Conservation (phyloP, 306 rosid species). For the Ziziphus jujuba region DNA sequence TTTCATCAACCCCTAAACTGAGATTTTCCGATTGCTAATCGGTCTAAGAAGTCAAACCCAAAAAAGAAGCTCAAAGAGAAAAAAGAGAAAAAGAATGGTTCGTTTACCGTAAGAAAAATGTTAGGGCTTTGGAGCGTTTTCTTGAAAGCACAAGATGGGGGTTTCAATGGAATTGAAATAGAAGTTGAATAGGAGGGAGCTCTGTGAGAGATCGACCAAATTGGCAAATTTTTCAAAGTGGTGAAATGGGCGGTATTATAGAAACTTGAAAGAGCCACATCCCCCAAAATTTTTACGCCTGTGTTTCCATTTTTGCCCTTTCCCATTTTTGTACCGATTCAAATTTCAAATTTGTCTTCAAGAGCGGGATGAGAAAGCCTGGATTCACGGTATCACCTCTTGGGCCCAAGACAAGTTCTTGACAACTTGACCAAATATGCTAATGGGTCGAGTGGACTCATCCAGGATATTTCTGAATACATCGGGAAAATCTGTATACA, state of each 20-base stretch:
- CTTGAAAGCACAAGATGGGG: background rate
- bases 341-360: constrained; percentile 19
- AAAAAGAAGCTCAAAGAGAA: background rate
- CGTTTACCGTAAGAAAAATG: constrained; percentile 19
- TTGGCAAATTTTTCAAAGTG: constrained; percentile 43
- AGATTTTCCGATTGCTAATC: background rate
- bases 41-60: background rate
- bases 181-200: constrained; percentile 6
- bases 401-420: too few species aligned
- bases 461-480: too few species aligned
- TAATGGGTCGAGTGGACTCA: too few species aligned
- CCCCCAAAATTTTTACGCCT: constrained; percentile 1
- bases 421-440: too few species aligned
- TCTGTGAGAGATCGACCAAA: constrained; percentile 24
- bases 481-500: too few species aligned
- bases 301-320: background rate
- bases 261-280: background rate
- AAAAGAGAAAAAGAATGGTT: too few species aligned
- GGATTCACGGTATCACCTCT: too few species aligned
- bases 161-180: background rate
- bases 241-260: constrained; percentile 43
- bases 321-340: background rate
- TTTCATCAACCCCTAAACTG: background rate
- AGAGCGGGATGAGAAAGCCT: constrained; percentile 25
- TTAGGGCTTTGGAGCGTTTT: constrained; percentile 12